Conservation (phyloP, 306 rosid genomes). For the Coriaria nepalensis region DNA sequence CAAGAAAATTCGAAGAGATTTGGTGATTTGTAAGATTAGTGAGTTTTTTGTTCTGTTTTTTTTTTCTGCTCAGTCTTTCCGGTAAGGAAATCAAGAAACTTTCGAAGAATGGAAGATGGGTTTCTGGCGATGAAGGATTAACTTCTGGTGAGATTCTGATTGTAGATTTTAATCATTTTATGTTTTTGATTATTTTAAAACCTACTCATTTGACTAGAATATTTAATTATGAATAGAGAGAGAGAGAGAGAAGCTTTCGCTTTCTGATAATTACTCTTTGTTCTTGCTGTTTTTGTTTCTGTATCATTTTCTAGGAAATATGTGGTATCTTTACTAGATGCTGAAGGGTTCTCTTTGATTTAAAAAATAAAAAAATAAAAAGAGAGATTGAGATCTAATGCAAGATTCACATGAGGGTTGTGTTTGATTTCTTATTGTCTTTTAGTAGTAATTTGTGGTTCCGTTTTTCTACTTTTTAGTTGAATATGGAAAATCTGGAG, state of each 20-base stretch:
- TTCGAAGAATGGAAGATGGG: slow-evolving; percentile 18
- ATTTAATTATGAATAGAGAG: no score
- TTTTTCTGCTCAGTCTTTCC: neutral
- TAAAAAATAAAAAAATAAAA: neutral
- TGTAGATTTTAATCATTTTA: slow-evolving; percentile 6
- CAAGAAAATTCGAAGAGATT: no score
- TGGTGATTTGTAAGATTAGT: no score
- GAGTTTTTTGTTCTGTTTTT: neutral
- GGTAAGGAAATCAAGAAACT: slow-evolving; percentile 3
- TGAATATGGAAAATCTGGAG: slow-evolving; percentile 31
- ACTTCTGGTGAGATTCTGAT: slow-evolving; percentile 24
- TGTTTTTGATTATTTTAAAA: slow-evolving; percentile 7
- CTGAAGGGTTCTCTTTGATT: neutral
- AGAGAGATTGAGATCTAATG: slow-evolving; percentile 1
- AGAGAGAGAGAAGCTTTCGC: neutral
- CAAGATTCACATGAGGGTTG: slow-evolving; percentile 6
- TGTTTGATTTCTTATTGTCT: neutral
- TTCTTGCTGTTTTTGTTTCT: slow-evolving; percentile 5
- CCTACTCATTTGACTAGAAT: neutral
- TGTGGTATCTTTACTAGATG: neutral
- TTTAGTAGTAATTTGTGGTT: neutral
- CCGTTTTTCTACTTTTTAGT: neutral
- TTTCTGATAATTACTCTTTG: no score
- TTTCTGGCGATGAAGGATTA: slow-evolving; percentile 15
- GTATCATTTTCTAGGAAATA: neutral